These are phyloP conservation scores for Astrephomene gubernaculifera DNA, from an alignment of 139 green algal genomes.

Conservation along the genomic window DNA sequence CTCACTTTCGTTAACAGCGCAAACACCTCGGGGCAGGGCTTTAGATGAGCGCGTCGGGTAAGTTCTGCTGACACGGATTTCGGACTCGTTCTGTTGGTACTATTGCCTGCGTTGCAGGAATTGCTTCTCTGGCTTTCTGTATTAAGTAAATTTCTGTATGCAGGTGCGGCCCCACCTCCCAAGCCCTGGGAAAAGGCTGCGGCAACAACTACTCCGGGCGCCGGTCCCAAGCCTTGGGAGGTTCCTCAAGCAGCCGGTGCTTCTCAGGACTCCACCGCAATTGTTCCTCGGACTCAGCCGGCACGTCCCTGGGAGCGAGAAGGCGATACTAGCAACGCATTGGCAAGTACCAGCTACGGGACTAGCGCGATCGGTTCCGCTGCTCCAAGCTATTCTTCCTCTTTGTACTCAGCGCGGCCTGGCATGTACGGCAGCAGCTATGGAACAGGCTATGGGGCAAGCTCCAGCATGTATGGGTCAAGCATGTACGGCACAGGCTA, in stretches of 20 bases:
- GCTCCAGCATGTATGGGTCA: too few relatives aligned
- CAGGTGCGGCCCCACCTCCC: constrained; percentile 51
- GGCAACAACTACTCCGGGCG: constrained; percentile 17
- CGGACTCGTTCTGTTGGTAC: neutral
- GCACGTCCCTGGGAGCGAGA: constrained; percentile 61
- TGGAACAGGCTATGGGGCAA: neutral
- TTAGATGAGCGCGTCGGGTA: constrained; percentile 28
- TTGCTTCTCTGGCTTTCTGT: neutral
- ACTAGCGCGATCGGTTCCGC: neutral
- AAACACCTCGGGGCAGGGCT: neutral
- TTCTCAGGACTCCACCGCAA: neutral
- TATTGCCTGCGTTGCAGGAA: too few relatives aligned
- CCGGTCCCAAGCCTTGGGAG: constrained; percentile 71
- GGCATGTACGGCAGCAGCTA: constrained; percentile 27
- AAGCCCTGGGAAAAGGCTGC: constrained; percentile 76
- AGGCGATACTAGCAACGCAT: constrained; percentile 21
- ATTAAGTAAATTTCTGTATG: neutral
- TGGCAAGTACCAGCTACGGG: constrained; percentile 27
- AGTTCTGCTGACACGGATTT: constrained; percentile 20
- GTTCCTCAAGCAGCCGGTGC: neutral
- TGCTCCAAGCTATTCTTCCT: neutral
- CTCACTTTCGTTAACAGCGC: neutral
- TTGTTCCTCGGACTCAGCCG: neutral
- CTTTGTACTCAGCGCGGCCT: neutral
- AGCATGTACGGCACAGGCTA: constrained; percentile 44